Percentiles rank a stretch among this genome's conserved stretches.
phyloP scores from a whole-genome alignment of 495 filamentous ascomycete genomes.

The Saxispiralis lemnorum region DNA sequence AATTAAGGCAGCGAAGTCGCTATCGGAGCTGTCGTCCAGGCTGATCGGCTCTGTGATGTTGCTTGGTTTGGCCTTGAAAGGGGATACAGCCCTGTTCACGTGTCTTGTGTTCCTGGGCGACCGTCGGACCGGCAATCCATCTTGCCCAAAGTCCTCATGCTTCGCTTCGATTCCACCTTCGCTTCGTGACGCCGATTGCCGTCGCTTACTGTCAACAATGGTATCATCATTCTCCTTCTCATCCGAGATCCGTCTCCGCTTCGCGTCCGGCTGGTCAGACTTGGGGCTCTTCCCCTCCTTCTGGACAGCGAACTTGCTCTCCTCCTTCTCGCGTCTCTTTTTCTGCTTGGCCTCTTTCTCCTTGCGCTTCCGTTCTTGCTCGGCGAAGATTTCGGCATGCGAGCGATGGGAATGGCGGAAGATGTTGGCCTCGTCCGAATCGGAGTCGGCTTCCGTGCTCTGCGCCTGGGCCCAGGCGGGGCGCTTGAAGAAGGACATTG shows the following conservation, averaged over 20 bases:
- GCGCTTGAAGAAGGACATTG: conserved; percentile 51
- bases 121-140: not conserved
- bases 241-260: conserved; percentile 9
- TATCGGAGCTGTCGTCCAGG: too few relatives aligned
- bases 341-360: conserved; percentile 22
- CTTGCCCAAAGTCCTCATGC: not conserved
- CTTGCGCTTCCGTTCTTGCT: conserved; percentile 29
- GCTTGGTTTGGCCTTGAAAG: not conserved
- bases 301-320: not conserved
- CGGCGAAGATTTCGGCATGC: conserved; percentile 41
- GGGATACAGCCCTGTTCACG: not conserved
- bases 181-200: too few relatives aligned
- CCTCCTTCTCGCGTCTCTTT: conserved; percentile 20
- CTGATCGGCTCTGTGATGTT: too few relatives aligned
- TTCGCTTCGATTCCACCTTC: not conserved
- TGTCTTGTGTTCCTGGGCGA: conserved; percentile 4
- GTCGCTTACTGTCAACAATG: not conserved
- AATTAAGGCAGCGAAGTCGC: too few relatives aligned
- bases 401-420: conserved; percentile 51
- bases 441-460: conserved; percentile 25
- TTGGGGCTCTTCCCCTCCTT: too few relatives aligned
- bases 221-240: conserved; percentile 1
- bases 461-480: conserved; percentile 34
- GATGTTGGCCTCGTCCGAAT: conserved; percentile 30
- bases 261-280: not conserved